Conservation (phyloP, 495 filamentous ascomycete genomes). For the Talaromyces proteolyticus region DNA sequence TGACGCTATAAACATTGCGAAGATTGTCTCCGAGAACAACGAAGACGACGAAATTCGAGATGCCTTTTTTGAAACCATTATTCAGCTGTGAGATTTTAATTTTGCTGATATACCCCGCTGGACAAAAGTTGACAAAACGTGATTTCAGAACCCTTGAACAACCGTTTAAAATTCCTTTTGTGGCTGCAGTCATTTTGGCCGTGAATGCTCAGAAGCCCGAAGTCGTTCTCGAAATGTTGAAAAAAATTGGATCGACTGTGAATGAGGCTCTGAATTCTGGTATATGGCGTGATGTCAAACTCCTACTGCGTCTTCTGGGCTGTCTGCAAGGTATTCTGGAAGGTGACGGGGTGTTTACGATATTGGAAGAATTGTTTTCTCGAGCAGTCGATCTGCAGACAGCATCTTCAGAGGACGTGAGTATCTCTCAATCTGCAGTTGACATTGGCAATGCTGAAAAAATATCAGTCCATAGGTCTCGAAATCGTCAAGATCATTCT, state of each 20-base stretch:
- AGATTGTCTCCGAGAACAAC: constrained; percentile 68
- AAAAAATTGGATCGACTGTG: constrained; percentile 46
- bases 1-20: constrained; percentile 70
- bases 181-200: constrained; percentile 72
- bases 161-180: constrained; percentile 92
- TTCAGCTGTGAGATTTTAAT: constrained; percentile 60
- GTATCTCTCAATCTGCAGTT: constrained; percentile 17
- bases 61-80: constrained; percentile 62
- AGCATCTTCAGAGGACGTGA: constrained; percentile 81
- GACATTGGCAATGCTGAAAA: not conserved
- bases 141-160: constrained; percentile 66
- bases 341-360: constrained; percentile 77
- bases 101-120: not conserved
- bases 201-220: constrained; percentile 70
- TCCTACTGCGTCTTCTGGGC: constrained; percentile 78
- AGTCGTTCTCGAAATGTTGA: constrained; percentile 61
- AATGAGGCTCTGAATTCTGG: constrained; percentile 62
- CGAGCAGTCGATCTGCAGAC: constrained; percentile 86
- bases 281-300: constrained; percentile 86
- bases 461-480: constrained; percentile 52
- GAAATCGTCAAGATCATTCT: constrained; percentile 96
- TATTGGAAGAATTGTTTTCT: constrained; percentile 79
- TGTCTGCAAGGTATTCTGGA: constrained; percentile 74
- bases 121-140: constrained; percentile 9
- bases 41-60: constrained; percentile 70